A percentile compares a stretch with the other conserved stretches of the same genome.
phyloP scores from a whole-genome alignment of 352 stramenopile genomes.

The Phytophthora pini region DNA sequence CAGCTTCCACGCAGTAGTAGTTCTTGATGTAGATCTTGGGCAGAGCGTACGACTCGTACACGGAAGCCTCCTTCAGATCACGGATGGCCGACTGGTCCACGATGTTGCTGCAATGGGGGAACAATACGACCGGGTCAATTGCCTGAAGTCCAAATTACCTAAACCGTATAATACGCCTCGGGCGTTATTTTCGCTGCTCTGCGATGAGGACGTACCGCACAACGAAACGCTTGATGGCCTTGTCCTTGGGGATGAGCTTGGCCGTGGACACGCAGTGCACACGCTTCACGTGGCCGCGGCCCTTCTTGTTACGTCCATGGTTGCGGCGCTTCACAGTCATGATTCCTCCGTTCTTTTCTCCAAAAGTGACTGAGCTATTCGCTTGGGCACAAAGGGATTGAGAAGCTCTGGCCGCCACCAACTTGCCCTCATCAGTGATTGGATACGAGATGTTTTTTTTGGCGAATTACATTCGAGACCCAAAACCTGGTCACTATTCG shows the following conservation, averaged over 20 bases:
- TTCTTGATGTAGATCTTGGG: conserved; percentile 99
- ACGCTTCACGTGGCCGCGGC: conserved; percentile 98
- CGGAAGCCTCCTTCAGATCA: conserved; percentile 98
- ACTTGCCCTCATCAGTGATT: conserved; percentile 45
- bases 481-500: not conserved
- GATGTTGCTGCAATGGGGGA: conserved; percentile 91
- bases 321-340: conserved; percentile 99
- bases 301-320: conserved; percentile 99
- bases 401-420: conserved; percentile 60
- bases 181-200: conserved; percentile 3
- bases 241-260: conserved; percentile 99
- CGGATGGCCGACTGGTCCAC: conserved; percentile 98
- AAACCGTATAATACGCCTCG: conserved; percentile 4
- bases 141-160: not conserved
- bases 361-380: conserved; percentile 64
- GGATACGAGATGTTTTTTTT: conserved; percentile 18
- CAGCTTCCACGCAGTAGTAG: conserved; percentile 99
- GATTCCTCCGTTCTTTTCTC: conserved; percentile 88
- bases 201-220: conserved; percentile 71
- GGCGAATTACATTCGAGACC: conserved; percentile 24
- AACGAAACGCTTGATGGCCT: conserved; percentile 94
- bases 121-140: conserved; percentile 11
- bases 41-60: conserved; percentile 99
- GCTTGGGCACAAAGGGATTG: conserved; percentile 5
- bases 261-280: conserved; percentile 98